Evolutionary conservation across 2,329 filamentous ascomycete genomes (phyloP).

Genomic region (Microcyclospora tardicrescens): DNA sequence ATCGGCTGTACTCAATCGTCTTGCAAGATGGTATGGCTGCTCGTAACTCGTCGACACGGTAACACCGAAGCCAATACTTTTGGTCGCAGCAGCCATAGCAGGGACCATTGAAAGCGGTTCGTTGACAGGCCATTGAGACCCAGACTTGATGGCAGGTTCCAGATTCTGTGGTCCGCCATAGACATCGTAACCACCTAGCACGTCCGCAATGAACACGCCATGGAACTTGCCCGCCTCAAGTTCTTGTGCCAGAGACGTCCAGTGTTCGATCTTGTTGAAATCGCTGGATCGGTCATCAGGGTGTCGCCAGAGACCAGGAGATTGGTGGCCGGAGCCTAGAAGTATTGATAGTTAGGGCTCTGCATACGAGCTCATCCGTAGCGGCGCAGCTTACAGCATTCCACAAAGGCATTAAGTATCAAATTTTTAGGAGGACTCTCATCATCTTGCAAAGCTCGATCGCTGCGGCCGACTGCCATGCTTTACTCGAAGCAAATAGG

Average conservation of each 20-base stretch:
- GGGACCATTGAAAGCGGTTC: constrained; percentile 41
- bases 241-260: constrained; percentile 47
- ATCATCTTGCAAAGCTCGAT: too few relatives aligned
- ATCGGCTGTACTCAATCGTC: constrained; percentile 53
- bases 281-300: constrained; percentile 49
- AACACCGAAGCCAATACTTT: constrained; percentile 55
- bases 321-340: constrained; percentile 38
- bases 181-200: constrained; percentile 55
- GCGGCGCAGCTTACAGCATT: constrained; percentile 23
- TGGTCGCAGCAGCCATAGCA: constrained; percentile 55
- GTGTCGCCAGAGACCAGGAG: constrained; percentile 49
- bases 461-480: too few relatives aligned
- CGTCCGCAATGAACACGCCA: constrained; percentile 55
- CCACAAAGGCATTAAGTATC: constrained; percentile 32
- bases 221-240: constrained; percentile 52
- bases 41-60: constrained; percentile 58
- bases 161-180: constrained; percentile 51
- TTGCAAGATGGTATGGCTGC: constrained; percentile 53
- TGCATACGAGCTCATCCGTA: not conserved
- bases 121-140: constrained; percentile 59
- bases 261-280: constrained; percentile 49
- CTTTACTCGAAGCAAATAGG: too few relatives aligned
- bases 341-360: not conserved
- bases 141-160: constrained; percentile 46
- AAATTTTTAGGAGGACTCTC: constrained; percentile 4